Evolutionary conservation across 1,284 basidiomycete species (phyloP), one percentile per base, ranked within the genome.

Genomic region (Ceratobasidium sp.): DNA sequence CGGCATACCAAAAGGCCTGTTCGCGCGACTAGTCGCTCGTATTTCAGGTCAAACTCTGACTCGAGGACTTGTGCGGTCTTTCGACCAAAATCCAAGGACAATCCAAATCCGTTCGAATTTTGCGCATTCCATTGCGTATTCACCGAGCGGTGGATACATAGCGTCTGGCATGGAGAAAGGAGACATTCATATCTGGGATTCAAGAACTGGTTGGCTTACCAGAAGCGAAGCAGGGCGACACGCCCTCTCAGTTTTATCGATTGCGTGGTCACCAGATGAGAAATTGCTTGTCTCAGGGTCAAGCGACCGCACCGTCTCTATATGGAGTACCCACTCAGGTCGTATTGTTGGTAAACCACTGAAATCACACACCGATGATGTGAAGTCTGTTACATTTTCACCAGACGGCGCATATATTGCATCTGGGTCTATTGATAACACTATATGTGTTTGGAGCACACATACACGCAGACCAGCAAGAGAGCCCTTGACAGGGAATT

Each of bases 241-340:
- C n/a, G n/a, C n/a, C n/a, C n/a, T n/a, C n/a, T n/a, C n/a, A n/a
- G 61, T 74, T 36, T 21, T 1, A 8, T 64, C 60, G 9, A 23
- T 65, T 18, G 26, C 48, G 18, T 64, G 34, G 23, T 72, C 61
- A 8, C 59, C 45, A 0, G 71, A 72, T 53, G 60, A 50, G 18
- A 28, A 12, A 26, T 3, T 12, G 8, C 3, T 70, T 23, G 71
- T 26, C 43, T 72, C 72, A 8, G 72, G 39, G 12, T 73, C 72
- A 9, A 36, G 16, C n/a, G 72, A 73, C 46, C 16, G 57, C 46
- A 72, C 57, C 3, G 34, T 73, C 14, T 71, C 34, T 10, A 26
- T 73, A 9, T 73, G 72, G 72, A 48, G 72, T 62, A 16, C 36
- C 36, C 46, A 41, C 26, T 34, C 72, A 28, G 39, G 71, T 10